Evolutionary conservation across 1,139 yeast genomes (phyloP).

Genomic region (Blastobotrys elegans): DNA sequence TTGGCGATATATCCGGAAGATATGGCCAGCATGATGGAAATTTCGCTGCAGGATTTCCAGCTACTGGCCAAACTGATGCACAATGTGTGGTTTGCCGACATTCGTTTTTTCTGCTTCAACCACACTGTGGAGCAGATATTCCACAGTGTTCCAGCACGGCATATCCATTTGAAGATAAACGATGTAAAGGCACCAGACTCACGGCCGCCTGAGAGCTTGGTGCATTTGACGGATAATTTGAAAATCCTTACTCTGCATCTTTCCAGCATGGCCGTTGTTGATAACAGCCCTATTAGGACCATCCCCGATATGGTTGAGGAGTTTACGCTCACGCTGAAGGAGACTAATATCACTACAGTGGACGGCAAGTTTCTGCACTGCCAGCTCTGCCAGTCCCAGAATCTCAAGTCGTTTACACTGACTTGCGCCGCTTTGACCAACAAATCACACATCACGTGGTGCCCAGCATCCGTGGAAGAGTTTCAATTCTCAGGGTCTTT

Average conservation of each 20-base stretch:
- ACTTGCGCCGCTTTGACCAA: neutral
- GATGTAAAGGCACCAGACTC: neutral
- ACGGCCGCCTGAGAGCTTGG: neutral
- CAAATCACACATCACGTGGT: neutral
- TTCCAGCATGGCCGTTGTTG: neutral
- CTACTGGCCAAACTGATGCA: neutral
- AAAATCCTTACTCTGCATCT: neutral
- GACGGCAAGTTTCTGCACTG: constrained; percentile 1
- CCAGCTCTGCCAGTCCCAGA: neutral
- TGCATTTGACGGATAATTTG: neutral
- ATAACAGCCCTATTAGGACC: neutral
- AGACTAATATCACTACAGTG: neutral
- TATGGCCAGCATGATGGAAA: neutral
- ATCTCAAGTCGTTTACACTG: neutral
- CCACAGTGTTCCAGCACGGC: neutral
- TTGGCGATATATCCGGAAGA: neutral
- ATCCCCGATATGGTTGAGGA: constrained; percentile 1
- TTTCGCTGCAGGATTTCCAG: neutral
- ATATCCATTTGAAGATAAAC: neutral
- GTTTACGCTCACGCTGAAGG: neutral
- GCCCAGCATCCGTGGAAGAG: neutral
- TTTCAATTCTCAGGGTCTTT: neutral
- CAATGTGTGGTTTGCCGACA: neutral
- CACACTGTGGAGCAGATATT: neutral
- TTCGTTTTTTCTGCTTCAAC: constrained; percentile 1